A percentile compares a stretch with the other conserved stretches of the same genome.
Conservation (phyloP, 768 basidiomycete species). For the Holtermannia corniformis region DNA sequence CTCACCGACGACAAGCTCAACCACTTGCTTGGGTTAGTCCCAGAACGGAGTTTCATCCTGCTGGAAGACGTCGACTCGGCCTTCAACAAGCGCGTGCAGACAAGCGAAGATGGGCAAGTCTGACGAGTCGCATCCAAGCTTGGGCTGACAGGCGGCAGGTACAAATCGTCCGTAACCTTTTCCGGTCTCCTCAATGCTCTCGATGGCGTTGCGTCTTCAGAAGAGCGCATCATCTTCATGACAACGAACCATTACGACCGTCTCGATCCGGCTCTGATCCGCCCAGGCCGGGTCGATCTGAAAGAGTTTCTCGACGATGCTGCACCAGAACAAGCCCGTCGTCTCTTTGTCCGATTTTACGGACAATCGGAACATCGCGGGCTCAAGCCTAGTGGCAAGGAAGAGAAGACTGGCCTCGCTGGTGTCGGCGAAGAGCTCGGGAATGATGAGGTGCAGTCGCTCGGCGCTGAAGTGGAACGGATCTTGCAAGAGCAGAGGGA, state of each 20-base stretch:
- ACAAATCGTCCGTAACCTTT: constrained; percentile 92
- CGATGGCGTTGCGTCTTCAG: constrained; percentile 94
- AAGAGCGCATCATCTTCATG: constrained; percentile 97
- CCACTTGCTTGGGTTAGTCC: constrained; percentile 82
- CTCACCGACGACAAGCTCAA: constrained; percentile 93
- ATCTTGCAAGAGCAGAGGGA: constrained; percentile 51
- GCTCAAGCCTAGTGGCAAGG: constrained; percentile 30
- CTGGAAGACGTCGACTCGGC: constrained; percentile 97
- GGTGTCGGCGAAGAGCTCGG: constrained; percentile 34
- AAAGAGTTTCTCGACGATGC: constrained; percentile 78
- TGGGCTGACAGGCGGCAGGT: constrained; percentile 46
- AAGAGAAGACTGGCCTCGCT: constrained; percentile 7
- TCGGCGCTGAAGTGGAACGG: constrained; percentile 51
- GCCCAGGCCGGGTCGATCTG: constrained; percentile 90
- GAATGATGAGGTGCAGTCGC: constrained; percentile 40
- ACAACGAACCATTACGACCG: constrained; percentile 91
- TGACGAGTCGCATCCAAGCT: neutral
- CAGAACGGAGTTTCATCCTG: constrained; percentile 84
- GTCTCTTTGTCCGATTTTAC: constrained; percentile 78
- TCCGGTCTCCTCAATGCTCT: constrained; percentile 94
- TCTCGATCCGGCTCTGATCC: constrained; percentile 87
- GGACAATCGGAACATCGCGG: constrained; percentile 45
- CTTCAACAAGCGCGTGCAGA: constrained; percentile 85
- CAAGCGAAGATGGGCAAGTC: constrained; percentile 79
- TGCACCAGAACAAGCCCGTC: constrained; percentile 63